Percentiles rank a stretch among this genome's conserved stretches.
Conservation (phyloP, 176 grass and related monocot species). For the Raddia guianensis region DNA sequence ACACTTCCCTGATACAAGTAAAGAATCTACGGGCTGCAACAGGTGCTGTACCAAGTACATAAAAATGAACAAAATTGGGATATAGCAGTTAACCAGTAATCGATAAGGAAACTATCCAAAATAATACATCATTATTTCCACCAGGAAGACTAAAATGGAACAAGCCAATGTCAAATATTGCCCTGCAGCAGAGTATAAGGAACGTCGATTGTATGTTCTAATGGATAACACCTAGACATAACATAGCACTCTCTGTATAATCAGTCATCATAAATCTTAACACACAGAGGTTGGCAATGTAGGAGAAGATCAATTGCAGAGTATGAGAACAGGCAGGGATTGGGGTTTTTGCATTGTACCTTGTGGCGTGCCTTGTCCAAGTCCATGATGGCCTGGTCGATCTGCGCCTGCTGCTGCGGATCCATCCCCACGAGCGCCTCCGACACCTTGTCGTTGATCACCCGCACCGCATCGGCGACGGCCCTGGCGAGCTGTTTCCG, state of each 20-base stretch:
- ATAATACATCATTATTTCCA: constrained; percentile 3
- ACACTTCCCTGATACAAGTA: neutral
- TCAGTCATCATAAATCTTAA: neutral
- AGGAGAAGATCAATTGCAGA: constrained; percentile 16
- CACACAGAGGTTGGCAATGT: constrained; percentile 37
- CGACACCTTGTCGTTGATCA: constrained; percentile 93
- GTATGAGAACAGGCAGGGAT: neutral
- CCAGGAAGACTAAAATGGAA: constrained; percentile 11
- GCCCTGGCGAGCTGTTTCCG: constrained; percentile 73
- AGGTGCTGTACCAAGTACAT: neutral
- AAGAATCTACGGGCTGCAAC: neutral
- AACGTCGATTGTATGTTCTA: constrained; percentile 5
- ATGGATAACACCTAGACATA: neutral
- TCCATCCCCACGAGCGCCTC: constrained; percentile 97
- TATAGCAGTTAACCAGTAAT: constrained; percentile 14
- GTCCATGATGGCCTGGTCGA: constrained; percentile 99
- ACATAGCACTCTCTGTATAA: constrained; percentile 20
- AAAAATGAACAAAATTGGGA: neutral
- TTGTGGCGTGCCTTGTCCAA: constrained; percentile 93
- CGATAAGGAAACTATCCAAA: neutral
- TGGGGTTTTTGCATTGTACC: constrained; percentile 40
- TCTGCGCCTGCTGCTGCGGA: constrained; percentile 86
- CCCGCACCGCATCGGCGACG: constrained; percentile 67
- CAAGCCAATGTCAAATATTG: constrained; percentile 22
- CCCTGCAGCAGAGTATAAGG: constrained; percentile 2